Conservation (phyloP, 176 grass and related monocot genomes). For the Panicum miliaceum region DNA sequence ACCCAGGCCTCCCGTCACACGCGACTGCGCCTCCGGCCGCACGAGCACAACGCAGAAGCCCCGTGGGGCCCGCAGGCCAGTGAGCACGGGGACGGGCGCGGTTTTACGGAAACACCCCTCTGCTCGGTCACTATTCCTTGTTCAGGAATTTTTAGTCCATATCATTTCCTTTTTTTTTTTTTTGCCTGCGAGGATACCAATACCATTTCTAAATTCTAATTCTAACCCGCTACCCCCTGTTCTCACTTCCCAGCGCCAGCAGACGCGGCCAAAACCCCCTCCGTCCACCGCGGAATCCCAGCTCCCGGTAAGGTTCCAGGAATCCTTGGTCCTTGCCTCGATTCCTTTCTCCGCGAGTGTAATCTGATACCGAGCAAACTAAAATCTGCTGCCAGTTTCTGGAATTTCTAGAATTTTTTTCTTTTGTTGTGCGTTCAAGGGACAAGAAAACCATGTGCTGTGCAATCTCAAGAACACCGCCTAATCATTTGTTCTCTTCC, state of each 20-base stretch:
- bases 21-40: too few relatives aligned
- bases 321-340: too few relatives aligned
- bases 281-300: neutral
- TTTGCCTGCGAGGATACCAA: too few relatives aligned
- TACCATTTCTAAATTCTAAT: neutral
- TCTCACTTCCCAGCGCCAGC: neutral
- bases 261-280: neutral
- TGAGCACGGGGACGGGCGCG: neutral
- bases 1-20: too few relatives aligned
- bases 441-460: neutral
- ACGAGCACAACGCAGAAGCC: neutral
- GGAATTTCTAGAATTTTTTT: neutral
- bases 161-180: neutral
- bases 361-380: neutral
- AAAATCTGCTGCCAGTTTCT: neutral
- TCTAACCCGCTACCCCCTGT: neutral
- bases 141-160: neutral
- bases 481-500: neutral
- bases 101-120: slow-evolving; percentile 13
- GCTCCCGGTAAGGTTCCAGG: neutral
- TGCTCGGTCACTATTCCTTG: neutral
- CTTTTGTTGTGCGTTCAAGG: neutral
- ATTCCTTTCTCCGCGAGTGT: neutral
- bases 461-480: neutral
- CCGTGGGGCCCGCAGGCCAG: neutral